Evolutionary conservation across 2,329 filamentous ascomycete genomes (phyloP).

Genomic region (Pestalotiopsis sp.): DNA sequence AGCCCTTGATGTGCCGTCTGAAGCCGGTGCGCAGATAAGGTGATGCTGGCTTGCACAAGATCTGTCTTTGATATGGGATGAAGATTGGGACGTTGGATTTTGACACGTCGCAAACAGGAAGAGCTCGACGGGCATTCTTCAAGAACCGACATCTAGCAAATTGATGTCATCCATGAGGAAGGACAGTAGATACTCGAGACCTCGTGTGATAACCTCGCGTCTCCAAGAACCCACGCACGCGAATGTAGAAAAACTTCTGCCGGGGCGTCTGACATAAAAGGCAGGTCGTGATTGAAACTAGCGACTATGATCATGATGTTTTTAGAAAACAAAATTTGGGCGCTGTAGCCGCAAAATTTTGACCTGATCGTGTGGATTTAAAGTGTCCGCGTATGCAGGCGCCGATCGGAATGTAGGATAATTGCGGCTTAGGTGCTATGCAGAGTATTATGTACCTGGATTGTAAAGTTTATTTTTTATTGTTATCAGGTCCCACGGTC

Average conservation of each 20-base stretch:
- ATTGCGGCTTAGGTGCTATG: not conserved
- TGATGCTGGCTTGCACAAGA: not conserved
- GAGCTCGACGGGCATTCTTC: not conserved
- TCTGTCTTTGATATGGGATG: not conserved
- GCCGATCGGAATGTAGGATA: not conserved
- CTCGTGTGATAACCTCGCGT: not conserved
- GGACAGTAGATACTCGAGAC: not conserved
- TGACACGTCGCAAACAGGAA: not conserved
- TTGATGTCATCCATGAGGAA: not conserved
- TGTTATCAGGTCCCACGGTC: not conserved
- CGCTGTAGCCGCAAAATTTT: not conserved
- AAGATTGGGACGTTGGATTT: not conserved
- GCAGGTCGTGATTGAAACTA: not conserved
- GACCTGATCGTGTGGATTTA: not conserved
- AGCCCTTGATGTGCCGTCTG: slow-evolving; percentile 14
- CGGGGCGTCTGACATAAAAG: not conserved
- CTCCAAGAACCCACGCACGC: no score
- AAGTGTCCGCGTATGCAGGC: not conserved
- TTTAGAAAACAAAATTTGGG: not conserved
- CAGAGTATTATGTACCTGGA: not conserved
- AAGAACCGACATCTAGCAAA: not conserved
- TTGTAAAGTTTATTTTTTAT: no score
- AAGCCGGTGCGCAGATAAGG: not conserved
- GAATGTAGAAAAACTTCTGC: not conserved
- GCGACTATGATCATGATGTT: not conserved